Base-by-base conservation (phyloP, 2,329 filamentous ascomycete genomes). In the Ophiognomonia clavigignenti-juglandacearum region DNA sequence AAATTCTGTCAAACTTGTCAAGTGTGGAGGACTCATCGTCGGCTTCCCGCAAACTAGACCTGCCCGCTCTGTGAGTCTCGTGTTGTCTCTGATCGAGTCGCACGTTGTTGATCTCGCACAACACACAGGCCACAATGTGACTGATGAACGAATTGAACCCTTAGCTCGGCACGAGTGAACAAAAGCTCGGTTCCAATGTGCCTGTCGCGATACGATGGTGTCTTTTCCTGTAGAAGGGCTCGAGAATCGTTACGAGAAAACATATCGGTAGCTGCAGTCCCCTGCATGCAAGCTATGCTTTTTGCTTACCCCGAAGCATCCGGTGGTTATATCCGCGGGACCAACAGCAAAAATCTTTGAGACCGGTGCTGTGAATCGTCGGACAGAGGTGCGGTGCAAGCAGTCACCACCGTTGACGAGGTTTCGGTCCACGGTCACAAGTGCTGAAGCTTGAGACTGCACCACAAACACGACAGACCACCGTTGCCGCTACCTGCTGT, bases 11-110 rank as follows among this genome's bases (percentile, higher is more conserved):
- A 10, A 19, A 4, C 9, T 11, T 22, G 31, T 20, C 23, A 27
- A 32, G 13, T 26, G 18, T 31, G 10, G 24, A 34, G 24, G 31
- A 31, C 34, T 31, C 32, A n/a, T 38, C 45, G 26, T 22, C 19
- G 37, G 26, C 27, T 37, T 14, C 36, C 27, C 36, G 31, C 19
- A 16, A n/a, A 22, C 14, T 31, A 14, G 18, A 10, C 27, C 16
- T 38, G 24, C 39, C 20, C 6, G 13, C 16, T 32, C 38, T 4
- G 20, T 13, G 7, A 22, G 38, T 39, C 32, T 11, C 26, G 26
- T 11, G 4, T 20, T 44, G 40, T 51, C 40, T 51, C 32, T 51
- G 48, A 48, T 51, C 48, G 38, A 48, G 48, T 51, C 26, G 31
- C 23, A 51, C 48, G 45, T 23, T 19, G 8, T 39, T 5, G 20